These are phyloP conservation scores for Trichoderma hamatum DNA, from an alignment of 2,329 filamentous ascomycete species.

Conservation along the genomic window DNA sequence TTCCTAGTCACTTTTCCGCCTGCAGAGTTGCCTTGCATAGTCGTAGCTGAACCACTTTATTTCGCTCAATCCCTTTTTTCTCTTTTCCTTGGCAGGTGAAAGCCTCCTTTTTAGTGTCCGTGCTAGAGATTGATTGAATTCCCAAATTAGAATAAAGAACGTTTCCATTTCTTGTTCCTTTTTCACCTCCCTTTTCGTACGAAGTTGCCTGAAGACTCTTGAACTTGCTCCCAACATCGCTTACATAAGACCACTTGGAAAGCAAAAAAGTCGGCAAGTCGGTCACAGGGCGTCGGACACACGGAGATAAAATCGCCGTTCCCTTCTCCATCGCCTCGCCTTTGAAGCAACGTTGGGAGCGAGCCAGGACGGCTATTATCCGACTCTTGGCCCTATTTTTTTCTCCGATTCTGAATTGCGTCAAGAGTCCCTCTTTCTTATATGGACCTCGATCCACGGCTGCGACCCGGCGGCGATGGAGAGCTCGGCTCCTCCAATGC, in stretches of 20 bases:
- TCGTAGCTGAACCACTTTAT: not conserved
- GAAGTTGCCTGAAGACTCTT: not conserved
- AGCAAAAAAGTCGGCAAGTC: conserved; percentile 20
- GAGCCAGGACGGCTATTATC: not conserved
- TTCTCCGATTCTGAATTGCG: not conserved
- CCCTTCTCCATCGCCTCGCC: conserved; percentile 26
- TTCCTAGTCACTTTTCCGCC: not conserved
- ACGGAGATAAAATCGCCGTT: conserved; percentile 40
- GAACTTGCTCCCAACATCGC: not conserved
- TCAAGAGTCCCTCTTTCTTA: conserved; percentile 24
- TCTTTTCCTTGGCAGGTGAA: not conserved
- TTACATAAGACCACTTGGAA: conserved; percentile 8
- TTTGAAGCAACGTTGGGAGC: not conserved
- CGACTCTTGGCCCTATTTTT: not conserved
- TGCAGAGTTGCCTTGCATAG: not conserved
- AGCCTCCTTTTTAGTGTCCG: not conserved
- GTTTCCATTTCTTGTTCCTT: conserved; percentile 31
- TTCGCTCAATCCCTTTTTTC: not conserved
- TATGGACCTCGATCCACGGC: conserved; percentile 43
- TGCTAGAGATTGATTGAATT: not conserved
- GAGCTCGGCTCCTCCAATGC: conserved; percentile 27
- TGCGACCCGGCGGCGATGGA: conserved; percentile 34
- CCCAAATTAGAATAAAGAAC: not conserved
- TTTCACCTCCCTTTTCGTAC: conserved; percentile 24
- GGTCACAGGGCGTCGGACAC: conserved; percentile 32